Evolutionary conservation across 345 rosid species (phyloP).

Genomic region (Arabis alpina): DNA sequence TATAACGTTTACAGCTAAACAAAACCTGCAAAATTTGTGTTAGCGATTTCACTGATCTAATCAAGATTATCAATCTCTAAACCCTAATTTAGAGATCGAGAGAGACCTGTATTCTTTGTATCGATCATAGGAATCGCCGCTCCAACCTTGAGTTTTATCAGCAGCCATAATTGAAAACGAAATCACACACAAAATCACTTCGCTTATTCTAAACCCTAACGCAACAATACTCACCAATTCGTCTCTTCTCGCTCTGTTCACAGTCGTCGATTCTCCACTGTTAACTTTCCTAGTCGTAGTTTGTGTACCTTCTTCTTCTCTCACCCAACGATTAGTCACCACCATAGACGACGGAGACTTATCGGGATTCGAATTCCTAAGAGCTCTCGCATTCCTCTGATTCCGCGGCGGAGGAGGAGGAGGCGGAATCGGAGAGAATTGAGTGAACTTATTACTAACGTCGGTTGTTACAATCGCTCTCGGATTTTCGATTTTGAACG

Average conservation of each 20-base stretch:
- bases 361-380: constrained; percentile 27
- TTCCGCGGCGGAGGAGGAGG: constrained; percentile 42
- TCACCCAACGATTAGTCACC: constrained; percentile 51
- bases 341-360: constrained; percentile 41
- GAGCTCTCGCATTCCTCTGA: constrained; percentile 27
- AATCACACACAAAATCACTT: constrained; percentile 73
- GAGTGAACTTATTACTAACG: constrained; percentile 50
- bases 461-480: constrained; percentile 57
- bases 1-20: constrained; percentile 78
- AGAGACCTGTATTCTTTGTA: constrained; percentile 85
- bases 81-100: background rate
- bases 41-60: too few relatives aligned
- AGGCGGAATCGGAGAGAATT: constrained; percentile 46
- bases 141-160: constrained; percentile 95
- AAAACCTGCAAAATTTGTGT: constrained; percentile 63
- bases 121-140: constrained; percentile 95
- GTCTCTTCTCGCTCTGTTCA: constrained; percentile 49
- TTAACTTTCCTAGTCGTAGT: constrained; percentile 43
- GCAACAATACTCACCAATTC: constrained; percentile 50
- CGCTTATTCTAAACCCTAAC: constrained; percentile 69
- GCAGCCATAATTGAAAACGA: constrained; percentile 98
- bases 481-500: constrained; percentile 56
- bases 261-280: constrained; percentile 39
- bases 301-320: constrained; percentile 45
- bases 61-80: background rate